Base-by-base conservation (phyloP, 371 early-diverging fungal genomes). In the Circinella umbellata region DNA sequence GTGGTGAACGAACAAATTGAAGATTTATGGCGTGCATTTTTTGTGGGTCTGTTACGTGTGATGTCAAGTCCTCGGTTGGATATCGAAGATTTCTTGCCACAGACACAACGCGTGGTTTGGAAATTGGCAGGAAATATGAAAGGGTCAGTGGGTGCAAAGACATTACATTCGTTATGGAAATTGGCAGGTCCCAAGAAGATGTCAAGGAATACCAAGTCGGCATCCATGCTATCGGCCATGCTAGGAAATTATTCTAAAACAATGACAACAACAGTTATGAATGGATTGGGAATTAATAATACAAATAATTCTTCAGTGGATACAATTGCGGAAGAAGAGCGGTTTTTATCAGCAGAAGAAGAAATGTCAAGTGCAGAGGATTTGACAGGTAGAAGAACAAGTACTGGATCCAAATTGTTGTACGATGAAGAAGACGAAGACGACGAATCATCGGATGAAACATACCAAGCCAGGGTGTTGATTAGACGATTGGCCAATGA, bases 101-200 rank as follows among this genome's bases (percentile, higher is more conserved):
- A 89, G 68, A 73, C 75, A 6, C 85, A 88, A 54, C 83, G 91
- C 8, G 85, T 88, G 0, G 80, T 87, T 3, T 84, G 86, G 80
- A 83, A 89, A 53, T 75, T 92, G 35, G 83, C 83, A 14, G 88
- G 86, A 13, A 91, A 92, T 69, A 82, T 89, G 66, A 84, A 88
- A 34, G 88, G 87, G 9, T 74, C 70, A 8, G 83, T 83, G 13
- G 93, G 88, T 20, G 88, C 86, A 1, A 85, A 85, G 59, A 48
- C 87, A 18, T 74, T 92, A 42, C 69, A 82, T 48, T 66, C 61
- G 0, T 69, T 90, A 47, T 93, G 93, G 93, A 73, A 81, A 3
- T 35, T 80, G 55, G 77, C 83, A 5, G 76, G 79, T 34, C 66
- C 70, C 11, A 61, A 64, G 57, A n/a, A 53, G 60, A 15, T 20